These are phyloP conservation scores for Hypoxylon sp. DNA, from an alignment of 2,329 filamentous ascomycete genomes.

Conservation along the genomic window DNA sequence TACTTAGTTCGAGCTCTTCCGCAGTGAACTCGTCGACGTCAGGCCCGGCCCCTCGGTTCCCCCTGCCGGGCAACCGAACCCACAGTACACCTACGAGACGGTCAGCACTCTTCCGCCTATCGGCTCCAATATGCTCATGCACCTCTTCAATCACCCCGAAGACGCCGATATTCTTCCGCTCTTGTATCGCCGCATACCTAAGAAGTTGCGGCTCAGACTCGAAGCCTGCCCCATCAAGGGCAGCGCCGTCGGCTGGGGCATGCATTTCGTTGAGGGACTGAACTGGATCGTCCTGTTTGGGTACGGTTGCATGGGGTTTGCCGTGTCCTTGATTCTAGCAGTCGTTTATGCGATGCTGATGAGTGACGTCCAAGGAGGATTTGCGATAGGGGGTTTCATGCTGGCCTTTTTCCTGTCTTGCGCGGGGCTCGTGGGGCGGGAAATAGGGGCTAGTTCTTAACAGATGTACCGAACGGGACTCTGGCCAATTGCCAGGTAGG, in stretches of 20 bases:
- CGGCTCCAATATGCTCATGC: conserved; percentile 11
- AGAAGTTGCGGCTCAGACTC: conserved; percentile 3
- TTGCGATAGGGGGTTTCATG: conserved; percentile 1
- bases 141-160: background rate
- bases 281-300: background rate
- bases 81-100: background rate
- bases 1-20: conserved; percentile 5
- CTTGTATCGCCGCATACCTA: conserved; percentile 3
- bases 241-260: conserved; percentile 1
- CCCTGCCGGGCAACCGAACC: background rate
- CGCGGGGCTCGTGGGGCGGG: background rate
- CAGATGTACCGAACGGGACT: too few relatives aligned
- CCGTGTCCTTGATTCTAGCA: background rate
- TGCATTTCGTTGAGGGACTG: conserved; percentile 2
- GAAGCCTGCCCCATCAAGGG: conserved; percentile 1
- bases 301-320: background rate
- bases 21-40: background rate
- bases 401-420: background rate
- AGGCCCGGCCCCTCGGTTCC: background rate
- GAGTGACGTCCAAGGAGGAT: conserved; percentile 6
- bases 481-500: too few relatives aligned
- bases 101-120: conserved; percentile 1
- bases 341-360: background rate
- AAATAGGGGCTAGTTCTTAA: background rate
- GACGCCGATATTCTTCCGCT: background rate